These are phyloP conservation scores for Avena eriantha DNA, from an alignment of 176 grass and related monocot genomes.

Conservation along the genomic window DNA sequence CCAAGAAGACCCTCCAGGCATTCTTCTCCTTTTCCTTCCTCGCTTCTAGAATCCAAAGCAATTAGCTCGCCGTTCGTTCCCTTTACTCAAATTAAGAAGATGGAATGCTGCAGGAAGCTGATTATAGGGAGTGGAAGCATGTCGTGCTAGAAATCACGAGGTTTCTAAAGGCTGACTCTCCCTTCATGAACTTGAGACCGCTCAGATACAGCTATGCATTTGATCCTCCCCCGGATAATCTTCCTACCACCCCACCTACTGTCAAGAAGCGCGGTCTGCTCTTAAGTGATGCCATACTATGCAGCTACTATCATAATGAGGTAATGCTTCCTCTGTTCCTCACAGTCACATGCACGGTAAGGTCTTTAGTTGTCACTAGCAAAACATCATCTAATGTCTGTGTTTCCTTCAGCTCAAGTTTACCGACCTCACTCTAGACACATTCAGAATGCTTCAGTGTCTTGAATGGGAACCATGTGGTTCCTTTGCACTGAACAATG, in stretches of 20 bases:
- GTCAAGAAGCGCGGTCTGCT: conserved; percentile 65
- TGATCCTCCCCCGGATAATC: conserved; percentile 72
- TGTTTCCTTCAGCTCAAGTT: conserved; percentile 80
- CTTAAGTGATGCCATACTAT: conserved; percentile 70
- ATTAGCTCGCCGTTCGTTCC: not conserved
- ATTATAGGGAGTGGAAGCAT: conserved; percentile 92
- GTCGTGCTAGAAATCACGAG: conserved; percentile 70
- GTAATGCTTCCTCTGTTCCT: conserved; percentile 36
- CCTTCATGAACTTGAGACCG: conserved; percentile 87
- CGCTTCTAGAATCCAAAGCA: not conserved
- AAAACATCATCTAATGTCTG: not conserved
- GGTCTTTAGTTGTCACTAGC: not conserved
- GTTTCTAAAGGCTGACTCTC: conserved; percentile 80
- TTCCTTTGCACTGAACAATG: conserved; percentile 71
- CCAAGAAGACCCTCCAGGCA: conserved; percentile 74
- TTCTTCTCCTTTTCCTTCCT: too few relatives aligned
- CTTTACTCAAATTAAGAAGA: not conserved
- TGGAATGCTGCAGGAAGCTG: conserved; percentile 60
- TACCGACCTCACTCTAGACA: conserved; percentile 84
- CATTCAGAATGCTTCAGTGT: conserved; percentile 96
- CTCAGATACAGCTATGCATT: conserved; percentile 89
- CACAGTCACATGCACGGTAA: not conserved
- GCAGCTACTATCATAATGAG: conserved; percentile 83
- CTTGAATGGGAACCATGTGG: conserved; percentile 96
- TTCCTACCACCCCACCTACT: conserved; percentile 36